phyloP scores from a whole-genome alignment of 2,329 filamentous ascomycete species.

The Penicillium polonicum region DNA sequence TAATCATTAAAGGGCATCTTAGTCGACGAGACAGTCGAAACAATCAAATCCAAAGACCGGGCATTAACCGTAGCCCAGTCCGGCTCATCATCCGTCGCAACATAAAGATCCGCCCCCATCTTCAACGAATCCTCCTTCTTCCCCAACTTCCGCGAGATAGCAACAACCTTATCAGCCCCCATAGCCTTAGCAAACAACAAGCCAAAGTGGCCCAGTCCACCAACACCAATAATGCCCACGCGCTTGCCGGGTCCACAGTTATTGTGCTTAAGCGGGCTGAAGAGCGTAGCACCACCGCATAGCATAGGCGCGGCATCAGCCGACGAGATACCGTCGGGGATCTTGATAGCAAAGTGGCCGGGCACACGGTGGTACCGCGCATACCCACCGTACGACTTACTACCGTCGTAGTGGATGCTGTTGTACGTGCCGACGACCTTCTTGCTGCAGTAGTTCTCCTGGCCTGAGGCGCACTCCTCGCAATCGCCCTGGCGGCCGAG shows the following conservation, averaged over 20 bases:
- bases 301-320: conserved; percentile 67
- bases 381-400: conserved; percentile 66
- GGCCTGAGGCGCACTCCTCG: conserved; percentile 52
- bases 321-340: conserved; percentile 52
- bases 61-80: conserved; percentile 54
- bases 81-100: conserved; percentile 56
- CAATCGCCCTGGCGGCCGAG: conserved; percentile 46
- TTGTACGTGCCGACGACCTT: conserved; percentile 36
- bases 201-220: conserved; percentile 72
- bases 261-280: conserved; percentile 66
- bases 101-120: conserved; percentile 57
- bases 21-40: conserved; percentile 56
- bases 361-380: conserved; percentile 56
- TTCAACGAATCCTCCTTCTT: conserved; percentile 55
- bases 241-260: conserved; percentile 68
- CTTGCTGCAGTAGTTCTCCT: conserved; percentile 38
- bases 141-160: conserved; percentile 52
- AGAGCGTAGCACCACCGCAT: conserved; percentile 75
- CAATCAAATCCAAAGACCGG: conserved; percentile 54
- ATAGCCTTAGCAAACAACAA: conserved; percentile 70
- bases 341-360: conserved; percentile 60
- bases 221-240: conserved; percentile 71
- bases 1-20: conserved; percentile 66
- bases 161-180: conserved; percentile 63
- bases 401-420: conserved; percentile 49